Evolutionary conservation across 331 rosid species (phyloP).

Genomic region (Cucumis variabilis): DNA sequence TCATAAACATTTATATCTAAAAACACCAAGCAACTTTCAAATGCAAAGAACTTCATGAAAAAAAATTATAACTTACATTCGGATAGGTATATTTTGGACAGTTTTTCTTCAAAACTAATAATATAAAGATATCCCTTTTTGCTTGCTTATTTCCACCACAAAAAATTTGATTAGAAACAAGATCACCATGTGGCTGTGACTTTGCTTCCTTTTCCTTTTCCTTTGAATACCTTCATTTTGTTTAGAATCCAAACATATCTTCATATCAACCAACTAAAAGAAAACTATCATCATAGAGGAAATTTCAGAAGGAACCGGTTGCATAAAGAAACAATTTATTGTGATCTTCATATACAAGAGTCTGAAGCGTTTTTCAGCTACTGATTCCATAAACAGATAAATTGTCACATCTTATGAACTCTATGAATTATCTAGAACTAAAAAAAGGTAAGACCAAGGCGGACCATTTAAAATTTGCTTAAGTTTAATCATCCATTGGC

Average conservation of each 20-base stretch:
- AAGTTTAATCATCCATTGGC: slow-evolving; percentile 30
- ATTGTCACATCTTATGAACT: neutral
- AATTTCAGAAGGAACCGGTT: neutral
- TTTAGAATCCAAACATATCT: neutral
- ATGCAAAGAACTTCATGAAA: too few species aligned
- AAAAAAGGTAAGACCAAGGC: neutral
- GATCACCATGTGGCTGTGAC: neutral
- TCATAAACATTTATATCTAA: too few species aligned
- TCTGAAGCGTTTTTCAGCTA: neutral
- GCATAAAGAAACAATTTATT: neutral
- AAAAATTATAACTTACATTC: too few species aligned
- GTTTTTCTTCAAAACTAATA: too few species aligned
- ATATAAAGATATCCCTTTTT: neutral
- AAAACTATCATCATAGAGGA: neutral
- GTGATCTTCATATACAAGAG: neutral
- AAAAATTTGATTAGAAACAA: neutral
- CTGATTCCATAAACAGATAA: neutral
- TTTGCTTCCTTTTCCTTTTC: neutral
- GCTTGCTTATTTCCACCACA: neutral
- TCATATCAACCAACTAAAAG: neutral
- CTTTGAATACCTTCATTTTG: neutral
- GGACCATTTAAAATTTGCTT: neutral
- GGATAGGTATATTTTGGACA: too few species aligned
- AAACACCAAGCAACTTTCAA: too few species aligned
- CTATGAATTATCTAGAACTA: neutral